These are phyloP conservation scores for Globisporangium emineosum DNA, from an alignment of 352 stramenopile genomes.

Conservation along the genomic window DNA sequence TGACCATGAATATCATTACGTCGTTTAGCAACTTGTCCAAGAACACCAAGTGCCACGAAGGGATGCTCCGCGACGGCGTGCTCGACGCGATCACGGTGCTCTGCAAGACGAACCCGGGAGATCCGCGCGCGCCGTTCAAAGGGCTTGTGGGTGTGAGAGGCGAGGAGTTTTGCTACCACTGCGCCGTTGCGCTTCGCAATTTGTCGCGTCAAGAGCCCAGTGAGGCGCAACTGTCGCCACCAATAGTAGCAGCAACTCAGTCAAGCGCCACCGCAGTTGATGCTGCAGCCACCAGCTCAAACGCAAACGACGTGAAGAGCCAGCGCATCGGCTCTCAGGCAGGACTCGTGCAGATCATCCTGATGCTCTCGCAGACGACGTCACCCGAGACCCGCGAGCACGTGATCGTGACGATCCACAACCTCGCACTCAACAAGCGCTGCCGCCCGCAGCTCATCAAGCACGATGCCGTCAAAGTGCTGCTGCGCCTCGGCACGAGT, in stretches of 20 bases:
- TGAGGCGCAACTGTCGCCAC: neutral
- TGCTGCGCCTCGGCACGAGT: constrained; percentile 48
- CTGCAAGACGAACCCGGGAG: constrained; percentile 37
- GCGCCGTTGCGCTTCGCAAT: constrained; percentile 62
- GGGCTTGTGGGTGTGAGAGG: constrained; percentile 56
- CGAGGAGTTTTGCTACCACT: constrained; percentile 68
- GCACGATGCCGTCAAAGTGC: constrained; percentile 72
- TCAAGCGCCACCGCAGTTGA: neutral
- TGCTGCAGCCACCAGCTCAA: neutral
- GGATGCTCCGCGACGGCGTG: constrained; percentile 72
- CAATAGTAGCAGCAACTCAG: neutral
- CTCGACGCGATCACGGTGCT: constrained; percentile 54
- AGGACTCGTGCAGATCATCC: constrained; percentile 48
- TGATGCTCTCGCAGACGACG: constrained; percentile 50
- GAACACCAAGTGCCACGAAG: constrained; percentile 56
- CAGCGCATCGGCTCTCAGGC: constrained; percentile 53
- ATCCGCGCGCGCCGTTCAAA: constrained; percentile 49
- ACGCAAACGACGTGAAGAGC: constrained; percentile 41
- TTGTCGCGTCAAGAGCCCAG: constrained; percentile 41
- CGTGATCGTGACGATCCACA: constrained; percentile 64
- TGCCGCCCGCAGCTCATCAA: constrained; percentile 69
- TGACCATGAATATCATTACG: constrained; percentile 61
- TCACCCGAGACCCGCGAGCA: constrained; percentile 57
- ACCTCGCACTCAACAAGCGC: constrained; percentile 48
- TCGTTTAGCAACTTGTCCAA: constrained; percentile 66